Conservation (phyloP, 192 early-diverging fungal species). For the Entrophospora sp. region DNA sequence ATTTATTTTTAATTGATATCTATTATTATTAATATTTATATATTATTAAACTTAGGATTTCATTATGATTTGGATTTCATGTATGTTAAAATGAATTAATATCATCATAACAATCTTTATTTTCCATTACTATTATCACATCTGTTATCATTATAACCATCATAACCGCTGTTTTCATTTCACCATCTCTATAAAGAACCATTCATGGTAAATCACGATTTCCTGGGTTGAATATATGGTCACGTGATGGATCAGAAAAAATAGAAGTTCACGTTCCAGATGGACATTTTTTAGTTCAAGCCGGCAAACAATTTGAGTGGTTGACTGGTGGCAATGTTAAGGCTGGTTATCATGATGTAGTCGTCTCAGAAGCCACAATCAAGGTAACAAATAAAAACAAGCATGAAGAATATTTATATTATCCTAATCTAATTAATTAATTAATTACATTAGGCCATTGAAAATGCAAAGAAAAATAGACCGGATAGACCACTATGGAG, state of each 20-base stretch:
- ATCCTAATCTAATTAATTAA: not conserved
- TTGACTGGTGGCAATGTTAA: conserved; percentile 54
- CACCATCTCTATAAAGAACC: too few species aligned
- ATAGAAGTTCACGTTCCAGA: conserved; percentile 55
- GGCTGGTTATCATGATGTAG: conserved; percentile 67
- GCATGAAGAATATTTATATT: not conserved
- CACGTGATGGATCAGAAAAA: conserved; percentile 45
- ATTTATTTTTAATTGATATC: not conserved
- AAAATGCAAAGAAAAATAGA: not conserved
- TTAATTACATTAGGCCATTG: not conserved
- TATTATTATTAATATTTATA: not conserved
- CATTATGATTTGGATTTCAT: conserved; percentile 54
- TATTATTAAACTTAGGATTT: conserved; percentile 14
- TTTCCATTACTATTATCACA: not conserved
- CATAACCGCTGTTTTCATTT: too few species aligned
- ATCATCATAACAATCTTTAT: too few species aligned
- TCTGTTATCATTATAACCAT: not conserved
- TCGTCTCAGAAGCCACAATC: conserved; percentile 48
- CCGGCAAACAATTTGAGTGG: conserved; percentile 59
- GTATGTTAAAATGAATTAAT: conserved; percentile 22
- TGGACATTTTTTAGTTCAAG: conserved; percentile 44
- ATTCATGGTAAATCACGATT: conserved; percentile 69
- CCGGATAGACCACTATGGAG: conserved; percentile 53
- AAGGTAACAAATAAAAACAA: too few species aligned
- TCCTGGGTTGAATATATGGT: conserved; percentile 69